These are phyloP conservation scores for Sarcocystis neurona DNA, from an alignment of 169 alveolate species.

Conservation along the genomic window DNA sequence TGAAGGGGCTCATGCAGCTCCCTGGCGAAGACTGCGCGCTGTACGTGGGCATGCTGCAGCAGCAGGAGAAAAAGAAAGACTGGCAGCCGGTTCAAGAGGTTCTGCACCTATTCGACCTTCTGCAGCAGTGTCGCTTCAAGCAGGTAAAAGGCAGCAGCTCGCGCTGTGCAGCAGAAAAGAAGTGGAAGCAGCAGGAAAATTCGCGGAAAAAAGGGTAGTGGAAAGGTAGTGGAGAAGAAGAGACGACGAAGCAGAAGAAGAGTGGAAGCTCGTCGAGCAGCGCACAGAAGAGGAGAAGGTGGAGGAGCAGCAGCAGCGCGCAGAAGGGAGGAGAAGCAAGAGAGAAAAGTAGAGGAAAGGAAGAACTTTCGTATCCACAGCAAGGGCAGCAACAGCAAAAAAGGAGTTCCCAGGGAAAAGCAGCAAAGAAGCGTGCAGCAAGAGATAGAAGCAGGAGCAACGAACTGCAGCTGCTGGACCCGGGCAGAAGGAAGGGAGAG, in stretches of 20 bases:
- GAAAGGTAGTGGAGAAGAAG: no score
- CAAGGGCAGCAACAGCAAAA: not conserved
- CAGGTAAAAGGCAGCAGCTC: constrained; percentile 21
- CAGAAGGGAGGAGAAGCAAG: not conserved
- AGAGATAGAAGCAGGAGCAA: no score
- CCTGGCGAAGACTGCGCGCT: constrained; percentile 45
- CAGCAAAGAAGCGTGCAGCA: no score
- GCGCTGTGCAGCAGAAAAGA: no score
- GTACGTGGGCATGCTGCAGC: constrained; percentile 38
- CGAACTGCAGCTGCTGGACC: no score
- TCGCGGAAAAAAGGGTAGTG: no score
- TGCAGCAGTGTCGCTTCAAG: constrained; percentile 54
- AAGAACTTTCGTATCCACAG: not conserved
- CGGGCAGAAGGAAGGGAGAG: no score
- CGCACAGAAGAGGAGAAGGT: no score
- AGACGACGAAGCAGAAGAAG: no score
- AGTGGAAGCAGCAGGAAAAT: no score
- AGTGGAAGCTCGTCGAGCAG: no score
- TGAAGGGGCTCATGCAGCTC: constrained; percentile 42
- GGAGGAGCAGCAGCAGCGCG: not conserved
- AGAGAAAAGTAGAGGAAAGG: not conserved
- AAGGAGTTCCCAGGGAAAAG: not conserved
- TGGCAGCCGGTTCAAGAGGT: constrained; percentile 53
- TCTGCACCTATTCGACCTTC: constrained; percentile 41
- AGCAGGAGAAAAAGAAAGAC: constrained; percentile 45